Conservation (phyloP, 345 rosid species). For the Eutrema japonicum region DNA sequence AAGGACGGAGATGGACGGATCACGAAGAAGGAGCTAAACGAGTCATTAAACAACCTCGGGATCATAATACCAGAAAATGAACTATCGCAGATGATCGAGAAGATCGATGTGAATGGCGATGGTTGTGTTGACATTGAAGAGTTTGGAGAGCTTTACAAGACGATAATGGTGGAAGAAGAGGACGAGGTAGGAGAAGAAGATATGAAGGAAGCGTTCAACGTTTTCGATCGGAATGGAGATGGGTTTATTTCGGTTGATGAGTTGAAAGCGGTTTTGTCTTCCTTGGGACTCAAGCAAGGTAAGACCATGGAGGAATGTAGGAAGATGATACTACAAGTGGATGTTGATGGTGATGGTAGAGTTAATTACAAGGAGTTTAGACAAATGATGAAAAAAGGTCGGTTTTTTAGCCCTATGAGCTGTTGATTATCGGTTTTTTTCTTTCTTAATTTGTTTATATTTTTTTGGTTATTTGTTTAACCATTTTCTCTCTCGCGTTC, state of each 20-base stretch:
- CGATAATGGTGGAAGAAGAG: constrained; percentile 57
- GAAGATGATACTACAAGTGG: constrained; percentile 75
- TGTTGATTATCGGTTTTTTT: constrained; percentile 1
- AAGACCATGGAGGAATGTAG: constrained; percentile 68
- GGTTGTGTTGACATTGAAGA: constrained; percentile 68
- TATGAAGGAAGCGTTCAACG: constrained; percentile 81
- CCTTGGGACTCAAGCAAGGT: constrained; percentile 82
- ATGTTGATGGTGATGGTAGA: constrained; percentile 88
- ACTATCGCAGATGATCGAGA: constrained; percentile 51
- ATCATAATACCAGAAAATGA: constrained; percentile 67
- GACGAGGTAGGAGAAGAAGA: constrained; percentile 62
- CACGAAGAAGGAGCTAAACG: constrained; percentile 61
- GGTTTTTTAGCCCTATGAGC: constrained; percentile 39
- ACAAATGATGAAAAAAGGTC: constrained; percentile 60
- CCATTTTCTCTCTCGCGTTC: neutral
- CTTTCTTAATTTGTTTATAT: neutral
- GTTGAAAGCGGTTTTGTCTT: constrained; percentile 61
- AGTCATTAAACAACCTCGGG: constrained; percentile 69
- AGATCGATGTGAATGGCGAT: constrained; percentile 58
- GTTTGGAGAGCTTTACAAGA: constrained; percentile 61
- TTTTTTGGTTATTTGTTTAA: neutral
- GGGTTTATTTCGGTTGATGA: constrained; percentile 84
- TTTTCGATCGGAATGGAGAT: constrained; percentile 79
- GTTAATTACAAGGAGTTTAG: constrained; percentile 59
- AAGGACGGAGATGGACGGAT: constrained; percentile 78